Conservation (phyloP, 176 grass and related monocot species). For the maize (Zea mays) region Zm-B73-REFERENCE-NAM-5.0 NC_050099.1:160838501-160839000, state of each 20-base stretch:
- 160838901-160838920: slow-evolving; percentile 13
- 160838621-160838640: not conserved
- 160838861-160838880: slow-evolving; percentile 20
- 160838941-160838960: not conserved
- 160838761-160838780: not conserved
- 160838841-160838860: not conserved
- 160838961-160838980: slow-evolving; percentile 2
- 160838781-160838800: not conserved
- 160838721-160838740: too few species aligned
- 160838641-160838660: not conserved
- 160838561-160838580: slow-evolving; percentile 23
- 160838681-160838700: not conserved
- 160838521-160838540: not conserved
- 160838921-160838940: slow-evolving; percentile 24
- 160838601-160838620: slow-evolving; percentile 3
- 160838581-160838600: not conserved
- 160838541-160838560: not conserved
- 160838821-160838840: not conserved
- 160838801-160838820: not conserved
- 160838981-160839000: not conserved
- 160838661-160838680: not conserved
- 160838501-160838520: not conserved
- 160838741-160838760: too few species aligned
- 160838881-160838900: not conserved
- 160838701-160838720: too few species aligned